These are phyloP conservation scores for Aurifilum marmelostoma DNA, from an alignment of 2,329 filamentous ascomycete genomes.

Conservation along the genomic window DNA sequence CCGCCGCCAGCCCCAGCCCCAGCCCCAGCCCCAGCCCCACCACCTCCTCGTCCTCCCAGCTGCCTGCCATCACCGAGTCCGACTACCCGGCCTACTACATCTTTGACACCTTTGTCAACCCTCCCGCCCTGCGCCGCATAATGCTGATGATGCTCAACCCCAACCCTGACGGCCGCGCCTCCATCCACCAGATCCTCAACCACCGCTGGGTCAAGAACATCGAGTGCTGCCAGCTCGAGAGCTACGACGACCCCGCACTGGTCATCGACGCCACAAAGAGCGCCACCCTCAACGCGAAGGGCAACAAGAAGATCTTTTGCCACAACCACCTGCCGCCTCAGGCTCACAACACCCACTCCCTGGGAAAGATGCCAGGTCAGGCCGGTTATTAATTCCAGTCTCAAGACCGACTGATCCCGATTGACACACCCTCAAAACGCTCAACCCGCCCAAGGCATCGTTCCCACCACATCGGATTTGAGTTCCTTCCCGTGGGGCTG, in stretches of 20 bases:
- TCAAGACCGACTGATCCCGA: not conserved
- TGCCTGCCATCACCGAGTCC: conserved; percentile 52
- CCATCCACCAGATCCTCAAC: conserved; percentile 68
- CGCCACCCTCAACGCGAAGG: conserved; percentile 46
- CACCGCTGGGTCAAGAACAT: conserved; percentile 74
- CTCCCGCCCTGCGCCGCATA: conserved; percentile 69
- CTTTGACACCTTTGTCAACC: conserved; percentile 68
- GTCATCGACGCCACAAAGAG: conserved; percentile 66
- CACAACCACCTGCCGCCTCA: conserved; percentile 60
- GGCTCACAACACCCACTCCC: conserved; percentile 48
- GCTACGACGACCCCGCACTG: conserved; percentile 65
- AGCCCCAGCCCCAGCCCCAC: too few species aligned
- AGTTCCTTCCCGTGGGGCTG: too few species aligned
- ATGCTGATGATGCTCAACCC: conserved; percentile 84
- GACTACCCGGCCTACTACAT: conserved; percentile 68
- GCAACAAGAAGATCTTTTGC: conserved; percentile 57
- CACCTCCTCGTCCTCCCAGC: too few species aligned
- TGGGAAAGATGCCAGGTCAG: conserved; percentile 60
- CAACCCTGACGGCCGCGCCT: conserved; percentile 70
- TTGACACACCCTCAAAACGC: too few species aligned
- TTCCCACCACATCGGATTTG: too few species aligned
- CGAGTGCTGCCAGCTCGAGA: conserved; percentile 78
- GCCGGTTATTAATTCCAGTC: conserved; percentile 53
- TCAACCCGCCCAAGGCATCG: too few species aligned
- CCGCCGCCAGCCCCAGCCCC: too few species aligned